phyloP scores from a whole-genome alignment of 495 filamentous ascomycete genomes.

The Parathielavia hyrcaniae region DNA sequence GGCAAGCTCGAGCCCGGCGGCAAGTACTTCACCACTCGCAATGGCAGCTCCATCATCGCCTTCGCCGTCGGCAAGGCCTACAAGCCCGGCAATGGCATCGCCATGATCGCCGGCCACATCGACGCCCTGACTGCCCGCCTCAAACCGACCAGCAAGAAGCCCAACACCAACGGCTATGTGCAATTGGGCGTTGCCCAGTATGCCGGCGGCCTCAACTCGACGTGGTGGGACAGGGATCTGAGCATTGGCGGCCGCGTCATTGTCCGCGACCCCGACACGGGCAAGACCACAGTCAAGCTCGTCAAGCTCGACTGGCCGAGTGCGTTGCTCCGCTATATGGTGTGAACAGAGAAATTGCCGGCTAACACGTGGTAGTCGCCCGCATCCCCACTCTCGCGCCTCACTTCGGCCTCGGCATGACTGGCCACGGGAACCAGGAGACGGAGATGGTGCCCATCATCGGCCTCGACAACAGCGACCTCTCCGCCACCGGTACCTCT shows the following conservation, averaged over 20 bases:
- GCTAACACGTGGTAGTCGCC: conserved; percentile 50
- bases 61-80: conserved; percentile 80
- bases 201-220: conserved; percentile 74
- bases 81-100: conserved; percentile 75
- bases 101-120: conserved; percentile 78
- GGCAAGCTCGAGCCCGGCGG: conserved; percentile 69
- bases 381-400: conserved; percentile 87
- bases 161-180: conserved; percentile 72
- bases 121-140: conserved; percentile 83
- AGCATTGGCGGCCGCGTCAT: conserved; percentile 84
- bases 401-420: conserved; percentile 78
- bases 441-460: conserved; percentile 94
- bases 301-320: conserved; percentile 88
- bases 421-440: conserved; percentile 77
- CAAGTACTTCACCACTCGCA: conserved; percentile 83
- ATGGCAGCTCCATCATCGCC: conserved; percentile 79
- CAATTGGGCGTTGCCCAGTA: conserved; percentile 91
- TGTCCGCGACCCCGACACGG: conserved; percentile 61
- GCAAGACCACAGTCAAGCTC: conserved; percentile 75
- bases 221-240: conserved; percentile 94
- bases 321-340: conserved; percentile 20
- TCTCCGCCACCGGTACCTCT: conserved; percentile 29
- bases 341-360: neutral
- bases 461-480: conserved; percentile 71
- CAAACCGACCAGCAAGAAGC: conserved; percentile 82